phyloP scores from a whole-genome alignment of 345 rosid species.

The Sisymbrium altissimum region DNA sequence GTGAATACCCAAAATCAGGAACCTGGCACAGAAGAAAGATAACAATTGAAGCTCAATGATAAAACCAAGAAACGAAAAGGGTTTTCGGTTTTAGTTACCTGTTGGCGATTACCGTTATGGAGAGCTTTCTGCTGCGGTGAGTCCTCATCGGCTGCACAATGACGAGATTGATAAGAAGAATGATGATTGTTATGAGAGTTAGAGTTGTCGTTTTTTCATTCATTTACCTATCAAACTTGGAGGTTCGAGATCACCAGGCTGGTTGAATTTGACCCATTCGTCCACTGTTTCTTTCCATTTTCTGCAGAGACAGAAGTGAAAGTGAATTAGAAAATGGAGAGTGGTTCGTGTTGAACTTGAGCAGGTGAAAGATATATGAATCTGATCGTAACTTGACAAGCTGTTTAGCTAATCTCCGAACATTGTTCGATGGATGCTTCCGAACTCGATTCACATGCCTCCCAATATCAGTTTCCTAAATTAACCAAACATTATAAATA shows the following conservation, averaged over 20 bases:
- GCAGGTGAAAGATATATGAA: neutral
- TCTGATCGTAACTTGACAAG: constrained; percentile 52
- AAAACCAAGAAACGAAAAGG: constrained; percentile 12
- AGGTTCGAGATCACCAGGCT: constrained; percentile 67
- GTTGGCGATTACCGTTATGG: constrained; percentile 72
- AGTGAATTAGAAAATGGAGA: neutral
- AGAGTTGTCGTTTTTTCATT: neutral
- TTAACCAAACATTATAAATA: neutral
- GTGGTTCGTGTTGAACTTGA: neutral
- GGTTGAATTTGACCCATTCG: constrained; percentile 90
- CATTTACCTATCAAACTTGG: constrained; percentile 64
- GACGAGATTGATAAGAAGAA: constrained; percentile 7
- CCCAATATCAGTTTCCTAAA: constrained; percentile 30
- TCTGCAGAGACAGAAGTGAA: constrained; percentile 37
- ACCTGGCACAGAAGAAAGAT: constrained; percentile 33
- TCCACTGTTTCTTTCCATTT: constrained; percentile 95
- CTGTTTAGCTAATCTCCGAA: constrained; percentile 72
- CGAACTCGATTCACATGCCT: constrained; percentile 61
- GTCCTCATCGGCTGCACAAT: constrained; percentile 69
- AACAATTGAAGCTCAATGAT: constrained; percentile 43
- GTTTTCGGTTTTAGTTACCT: constrained; percentile 47
- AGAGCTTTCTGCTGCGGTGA: constrained; percentile 75
- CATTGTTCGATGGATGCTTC: constrained; percentile 71
- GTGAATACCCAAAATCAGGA: constrained; percentile 37
- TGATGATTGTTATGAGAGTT: constrained; percentile 3